phyloP scores from a whole-genome alignment of 108 stramenopile genomes.

The Cyclotella choctawhatcheeana region DNA sequence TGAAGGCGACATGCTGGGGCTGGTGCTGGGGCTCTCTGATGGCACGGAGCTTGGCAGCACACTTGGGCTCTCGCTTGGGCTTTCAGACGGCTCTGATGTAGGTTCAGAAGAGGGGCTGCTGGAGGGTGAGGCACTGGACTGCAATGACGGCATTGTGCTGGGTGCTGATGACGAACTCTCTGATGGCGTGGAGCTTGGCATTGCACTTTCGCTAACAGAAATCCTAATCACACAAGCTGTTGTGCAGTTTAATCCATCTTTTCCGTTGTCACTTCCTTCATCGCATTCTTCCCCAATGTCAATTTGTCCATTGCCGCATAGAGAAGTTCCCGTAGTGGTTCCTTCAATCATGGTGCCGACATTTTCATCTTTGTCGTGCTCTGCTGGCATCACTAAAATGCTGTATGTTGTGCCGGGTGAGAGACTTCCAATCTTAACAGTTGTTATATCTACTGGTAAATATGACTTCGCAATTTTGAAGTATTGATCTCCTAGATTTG shows the following conservation, averaged over 20 bases:
- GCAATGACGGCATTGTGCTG: too few species aligned
- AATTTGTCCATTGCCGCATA: slow-evolving; percentile 15
- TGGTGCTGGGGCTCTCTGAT: too few species aligned
- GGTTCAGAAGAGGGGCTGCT: too few species aligned
- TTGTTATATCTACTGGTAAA: background rate
- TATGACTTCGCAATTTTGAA: slow-evolving; percentile 23
- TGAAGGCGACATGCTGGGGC: too few species aligned
- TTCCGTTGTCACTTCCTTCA: slow-evolving; percentile 1
- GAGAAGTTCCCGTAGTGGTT: slow-evolving; percentile 5
- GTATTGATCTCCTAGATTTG: slow-evolving; percentile 21
- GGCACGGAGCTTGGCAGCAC: too few species aligned
- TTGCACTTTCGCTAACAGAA: too few species aligned
- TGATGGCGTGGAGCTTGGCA: too few species aligned
- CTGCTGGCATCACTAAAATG: slow-evolving; percentile 6
- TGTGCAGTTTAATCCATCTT: slow-evolving; percentile 2
- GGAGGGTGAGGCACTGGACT: too few species aligned
- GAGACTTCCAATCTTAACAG: slow-evolving; percentile 11
- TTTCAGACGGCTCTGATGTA: too few species aligned
- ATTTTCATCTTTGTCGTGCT: background rate
- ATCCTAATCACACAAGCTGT: slow-evolving; percentile 19
- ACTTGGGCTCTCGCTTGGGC: too few species aligned
- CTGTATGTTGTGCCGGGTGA: slow-evolving; percentile 26
- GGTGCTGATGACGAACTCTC: too few species aligned
- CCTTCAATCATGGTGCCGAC: background rate
- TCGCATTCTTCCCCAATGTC: slow-evolving; percentile 35